These are phyloP conservation scores for Ganoderma lingzhi DNA, from an alignment of 1,284 basidiomycete species.

Conservation along the genomic window DNA sequence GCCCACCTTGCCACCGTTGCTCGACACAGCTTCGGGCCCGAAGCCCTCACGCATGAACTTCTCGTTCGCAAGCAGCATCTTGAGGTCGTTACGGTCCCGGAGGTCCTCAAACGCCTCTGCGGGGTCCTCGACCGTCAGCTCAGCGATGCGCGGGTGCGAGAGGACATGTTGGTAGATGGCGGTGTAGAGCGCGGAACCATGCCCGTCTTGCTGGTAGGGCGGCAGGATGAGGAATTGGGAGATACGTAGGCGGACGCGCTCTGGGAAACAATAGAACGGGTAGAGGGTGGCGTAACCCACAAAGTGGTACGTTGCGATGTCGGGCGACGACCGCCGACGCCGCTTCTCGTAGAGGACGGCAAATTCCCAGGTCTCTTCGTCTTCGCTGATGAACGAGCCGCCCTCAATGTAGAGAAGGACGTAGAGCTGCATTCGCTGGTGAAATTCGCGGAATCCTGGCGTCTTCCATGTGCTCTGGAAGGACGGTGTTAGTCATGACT, in stretches of 20 bases:
- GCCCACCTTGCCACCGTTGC: conserved; percentile 58
- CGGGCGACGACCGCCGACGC: conserved; percentile 59
- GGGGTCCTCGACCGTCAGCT: conserved; percentile 97
- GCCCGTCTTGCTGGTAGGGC: conserved; percentile 90
- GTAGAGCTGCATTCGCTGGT: conserved; percentile 95
- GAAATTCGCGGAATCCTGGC: conserved; percentile 92
- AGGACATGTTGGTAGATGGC: conserved; percentile 86
- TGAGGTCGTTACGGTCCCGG: conserved; percentile 91
- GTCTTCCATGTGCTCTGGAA: conserved; percentile 81
- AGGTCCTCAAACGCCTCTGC: conserved; percentile 96
- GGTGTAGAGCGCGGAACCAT: conserved; percentile 91
- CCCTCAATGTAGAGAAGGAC: conserved; percentile 96
- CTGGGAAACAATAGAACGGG: conserved; percentile 94
- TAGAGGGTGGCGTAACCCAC: conserved; percentile 92
- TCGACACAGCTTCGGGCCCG: conserved; percentile 48
- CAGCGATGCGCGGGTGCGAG: conserved; percentile 73
- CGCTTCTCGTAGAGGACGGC: conserved; percentile 87
- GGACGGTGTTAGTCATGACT: conserved; percentile 15
- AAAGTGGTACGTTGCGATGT: conserved; percentile 83
- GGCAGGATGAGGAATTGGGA: conserved; percentile 96
- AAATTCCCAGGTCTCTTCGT: conserved; percentile 92
- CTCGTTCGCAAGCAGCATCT: conserved; percentile 75
- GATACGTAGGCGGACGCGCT: conserved; percentile 83
- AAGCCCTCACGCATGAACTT: conserved; percentile 76
- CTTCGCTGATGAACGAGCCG: conserved; percentile 92